Evolutionary conservation across 371 early-diverging fungal genomes (phyloP).

Genomic region (Phascolomyces articulosus): DNA sequence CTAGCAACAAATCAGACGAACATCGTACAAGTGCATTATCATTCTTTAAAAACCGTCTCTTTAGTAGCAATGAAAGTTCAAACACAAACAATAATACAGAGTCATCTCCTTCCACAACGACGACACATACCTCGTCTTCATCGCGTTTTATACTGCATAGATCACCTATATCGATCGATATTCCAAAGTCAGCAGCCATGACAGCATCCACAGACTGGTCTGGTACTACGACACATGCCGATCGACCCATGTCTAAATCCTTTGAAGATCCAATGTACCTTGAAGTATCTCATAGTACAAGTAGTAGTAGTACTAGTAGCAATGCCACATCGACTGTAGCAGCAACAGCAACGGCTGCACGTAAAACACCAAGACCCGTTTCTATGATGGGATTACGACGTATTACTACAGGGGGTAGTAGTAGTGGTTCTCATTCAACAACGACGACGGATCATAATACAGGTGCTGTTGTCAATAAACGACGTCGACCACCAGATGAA

Average conservation of each 20-base stretch:
- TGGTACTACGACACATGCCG: neutral
- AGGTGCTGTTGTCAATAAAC: constrained; percentile 8
- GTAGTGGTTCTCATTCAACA: neutral
- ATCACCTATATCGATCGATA: constrained; percentile 8
- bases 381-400: constrained; percentile 16
- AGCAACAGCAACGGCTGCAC: neutral
- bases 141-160: constrained; percentile 4
- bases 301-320: neutral
- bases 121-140: too few species aligned
- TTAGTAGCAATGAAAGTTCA: constrained; percentile 10
- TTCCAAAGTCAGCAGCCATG: constrained; percentile 5
- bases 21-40: constrained; percentile 23
- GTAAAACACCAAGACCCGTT: neutral
- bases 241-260: constrained; percentile 13
- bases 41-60: constrained; percentile 28
- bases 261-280: constrained; percentile 15
- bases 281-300: constrained; percentile 1
- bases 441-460: neutral
- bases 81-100: neutral
- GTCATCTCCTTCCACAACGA: constrained; percentile 7
- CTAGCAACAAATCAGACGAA: constrained; percentile 14
- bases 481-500: constrained; percentile 8
- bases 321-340: too few species aligned
- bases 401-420: neutral
- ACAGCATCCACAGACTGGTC: neutral